These are phyloP conservation scores for Suhomyces xylopsoci DNA, from an alignment of 805 yeast genomes.

Conservation along the genomic window DNA sequence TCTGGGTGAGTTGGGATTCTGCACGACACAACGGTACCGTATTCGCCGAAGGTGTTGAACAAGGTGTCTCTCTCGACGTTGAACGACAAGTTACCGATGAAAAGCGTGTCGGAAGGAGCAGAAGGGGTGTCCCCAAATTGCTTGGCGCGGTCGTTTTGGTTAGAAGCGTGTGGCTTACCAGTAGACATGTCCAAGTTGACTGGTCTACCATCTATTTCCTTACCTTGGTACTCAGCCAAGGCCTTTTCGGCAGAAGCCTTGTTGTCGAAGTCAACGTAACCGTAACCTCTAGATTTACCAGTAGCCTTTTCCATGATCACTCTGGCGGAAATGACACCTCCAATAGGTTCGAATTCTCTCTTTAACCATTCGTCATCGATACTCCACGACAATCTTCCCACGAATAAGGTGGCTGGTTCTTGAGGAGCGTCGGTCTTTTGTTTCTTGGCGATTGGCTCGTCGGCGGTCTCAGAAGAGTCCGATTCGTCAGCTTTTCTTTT, in stretches of 20 bases:
- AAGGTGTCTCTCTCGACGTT: conserved; percentile 78
- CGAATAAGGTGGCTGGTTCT: conserved; percentile 88
- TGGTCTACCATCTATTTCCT: conserved; percentile 96
- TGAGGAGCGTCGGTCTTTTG: conserved; percentile 39
- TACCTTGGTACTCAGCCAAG: conserved; percentile 78
- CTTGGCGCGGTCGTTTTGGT: conserved; percentile 74
- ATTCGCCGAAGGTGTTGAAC: conserved; percentile 66
- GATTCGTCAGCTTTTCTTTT: conserved; percentile 20
- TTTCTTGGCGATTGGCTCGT: conserved; percentile 48
- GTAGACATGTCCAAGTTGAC: conserved; percentile 90
- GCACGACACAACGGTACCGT: conserved; percentile 82
- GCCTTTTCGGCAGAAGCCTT: conserved; percentile 84
- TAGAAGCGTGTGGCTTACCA: conserved; percentile 66
- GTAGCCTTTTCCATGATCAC: conserved; percentile 91
- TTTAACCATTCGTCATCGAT: conserved; percentile 93
- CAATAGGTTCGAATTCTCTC: conserved; percentile 76
- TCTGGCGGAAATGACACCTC: conserved; percentile 86
- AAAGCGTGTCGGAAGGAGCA: conserved; percentile 91
- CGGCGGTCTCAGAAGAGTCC: conserved; percentile 6
- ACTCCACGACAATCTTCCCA: conserved; percentile 96
- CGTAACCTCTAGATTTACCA: conserved; percentile 94
- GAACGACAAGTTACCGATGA: conserved; percentile 95
- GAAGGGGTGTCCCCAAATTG: conserved; percentile 88
- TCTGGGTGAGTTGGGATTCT: conserved; percentile 98
- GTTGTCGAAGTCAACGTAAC: conserved; percentile 90